phyloP scores from a whole-genome alignment of 371 early-diverging fungal species.

The Lichtheimia corymbifera region DNA sequence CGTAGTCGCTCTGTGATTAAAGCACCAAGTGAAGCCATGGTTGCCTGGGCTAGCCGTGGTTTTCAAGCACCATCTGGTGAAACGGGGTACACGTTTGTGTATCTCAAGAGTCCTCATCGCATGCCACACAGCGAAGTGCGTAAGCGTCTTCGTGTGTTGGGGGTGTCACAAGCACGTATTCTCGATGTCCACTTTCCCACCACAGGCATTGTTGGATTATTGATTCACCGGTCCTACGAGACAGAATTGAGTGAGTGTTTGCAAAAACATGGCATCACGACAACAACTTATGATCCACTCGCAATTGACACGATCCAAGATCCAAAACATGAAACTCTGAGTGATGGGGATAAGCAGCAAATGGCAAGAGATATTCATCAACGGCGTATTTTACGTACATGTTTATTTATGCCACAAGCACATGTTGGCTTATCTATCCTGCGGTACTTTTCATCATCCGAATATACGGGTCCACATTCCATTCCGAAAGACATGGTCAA shows the following conservation, averaged over 20 bases:
- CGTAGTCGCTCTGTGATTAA: background rate
- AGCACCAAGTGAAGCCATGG: background rate
- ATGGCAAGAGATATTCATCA: background rate
- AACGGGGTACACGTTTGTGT: conserved; percentile 2
- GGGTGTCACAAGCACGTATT: background rate
- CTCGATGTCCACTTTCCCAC: conserved; percentile 16
- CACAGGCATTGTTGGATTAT: background rate
- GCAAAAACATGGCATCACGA: background rate
- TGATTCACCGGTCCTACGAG: conserved; percentile 1
- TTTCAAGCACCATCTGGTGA: conserved; percentile 2
- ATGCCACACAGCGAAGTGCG: conserved; percentile 4
- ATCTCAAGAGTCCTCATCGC: background rate
- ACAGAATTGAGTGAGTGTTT: background rate
- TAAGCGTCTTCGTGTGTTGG: background rate
- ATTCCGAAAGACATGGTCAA: background rate
- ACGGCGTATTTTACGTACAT: background rate
- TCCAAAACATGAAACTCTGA: background rate
- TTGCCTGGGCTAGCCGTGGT: background rate
- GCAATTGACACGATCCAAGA: background rate
- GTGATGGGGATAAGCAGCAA: background rate
- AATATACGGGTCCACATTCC: background rate
- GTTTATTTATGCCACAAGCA: background rate
- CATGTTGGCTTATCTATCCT: background rate
- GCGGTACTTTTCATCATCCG: background rate
- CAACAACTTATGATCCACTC: background rate